Evolutionary conservation across 768 basidiomycete genomes (phyloP), one percentile per base, ranked within the genome.

Genomic region (Boletus fagicola): DNA sequence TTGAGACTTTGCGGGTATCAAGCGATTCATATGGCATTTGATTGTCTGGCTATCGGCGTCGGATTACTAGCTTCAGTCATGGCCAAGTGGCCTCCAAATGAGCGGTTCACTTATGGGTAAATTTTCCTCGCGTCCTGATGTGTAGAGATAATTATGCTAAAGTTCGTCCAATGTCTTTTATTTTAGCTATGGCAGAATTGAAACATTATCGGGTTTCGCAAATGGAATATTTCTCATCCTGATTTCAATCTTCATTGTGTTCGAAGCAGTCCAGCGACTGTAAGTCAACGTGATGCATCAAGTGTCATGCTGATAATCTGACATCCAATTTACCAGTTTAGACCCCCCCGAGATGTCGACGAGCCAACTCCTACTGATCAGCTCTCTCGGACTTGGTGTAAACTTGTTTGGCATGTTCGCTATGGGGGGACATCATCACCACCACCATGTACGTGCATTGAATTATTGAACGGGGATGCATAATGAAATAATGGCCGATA

Each of bases 1-100:
- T 52, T 57, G 49, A 60, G 9, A 51, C 44, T 49, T 55, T 6
- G 18, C 33, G 18, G 20, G 45, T 43, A n/a, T 50, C 26, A 62
- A 98, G 96, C 97, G 22, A 98, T 99, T 38, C 97, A 99, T 68
- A 99, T 98, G 97, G 92, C 94, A 12, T 99, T 99, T 64, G 97
- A 99, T 74, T 98, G 97, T 68, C 86, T 98, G 83, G 96, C 96
- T 0, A 93, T 99, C 51, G 94, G 86, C 0, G 92, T 99, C 51
- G 97, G 97, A 2, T 80, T 99, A 3, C 85, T 97, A 55, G 97
- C 97, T 6, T 95, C 92, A 10, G 91, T 99, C 6, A 98, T 98
- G 90, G 94, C 96, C 2, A 95, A 90, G 12, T 98, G 97, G 97
- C 88, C 92, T 39, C 90, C 94, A 0, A 94, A 98, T 74, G 89